Percentiles rank a stretch among this genome's conserved stretches.
phyloP scores from a whole-genome alignment of 2,329 filamentous ascomycete genomes.

The Emergomyces africanus region DNA sequence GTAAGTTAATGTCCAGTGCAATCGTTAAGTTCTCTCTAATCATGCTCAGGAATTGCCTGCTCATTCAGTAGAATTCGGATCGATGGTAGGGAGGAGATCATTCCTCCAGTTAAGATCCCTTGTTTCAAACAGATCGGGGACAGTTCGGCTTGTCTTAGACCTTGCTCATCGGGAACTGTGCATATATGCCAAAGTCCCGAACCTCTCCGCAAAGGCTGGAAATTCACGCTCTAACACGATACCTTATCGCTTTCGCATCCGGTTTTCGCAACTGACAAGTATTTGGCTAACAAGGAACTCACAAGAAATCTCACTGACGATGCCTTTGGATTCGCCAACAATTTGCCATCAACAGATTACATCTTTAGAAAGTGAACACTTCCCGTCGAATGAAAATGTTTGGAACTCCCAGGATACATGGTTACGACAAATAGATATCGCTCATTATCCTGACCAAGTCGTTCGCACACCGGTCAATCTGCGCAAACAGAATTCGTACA shows the following conservation, averaged over 20 bases:
- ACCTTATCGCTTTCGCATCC: constrained; percentile 31
- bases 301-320: constrained; percentile 20
- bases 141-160: constrained; percentile 29
- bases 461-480: constrained; percentile 31
- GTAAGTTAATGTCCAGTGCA: constrained; percentile 16
- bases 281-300: constrained; percentile 22
- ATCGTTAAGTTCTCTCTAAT: background rate
- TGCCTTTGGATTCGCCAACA: constrained; percentile 32
- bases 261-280: constrained; percentile 31
- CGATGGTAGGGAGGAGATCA: constrained; percentile 38
- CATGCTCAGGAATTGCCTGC: constrained; percentile 30
- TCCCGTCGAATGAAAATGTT: constrained; percentile 26
- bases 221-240: constrained; percentile 7
- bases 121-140: constrained; percentile 10
- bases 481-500: constrained; percentile 37
- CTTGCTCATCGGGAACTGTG: constrained; percentile 32
- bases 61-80: constrained; percentile 47
- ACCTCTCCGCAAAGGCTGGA: constrained; percentile 7
- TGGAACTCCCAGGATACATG: constrained; percentile 48
- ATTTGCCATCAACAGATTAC: constrained; percentile 31
- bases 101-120: constrained; percentile 49
- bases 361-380: constrained; percentile 21
- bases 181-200: constrained; percentile 31
- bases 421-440: constrained; percentile 52
- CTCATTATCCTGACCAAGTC: constrained; percentile 30